These are phyloP conservation scores for Apiospora phragmitis DNA, from an alignment of 2,329 filamentous ascomycete species.

Conservation along the genomic window DNA sequence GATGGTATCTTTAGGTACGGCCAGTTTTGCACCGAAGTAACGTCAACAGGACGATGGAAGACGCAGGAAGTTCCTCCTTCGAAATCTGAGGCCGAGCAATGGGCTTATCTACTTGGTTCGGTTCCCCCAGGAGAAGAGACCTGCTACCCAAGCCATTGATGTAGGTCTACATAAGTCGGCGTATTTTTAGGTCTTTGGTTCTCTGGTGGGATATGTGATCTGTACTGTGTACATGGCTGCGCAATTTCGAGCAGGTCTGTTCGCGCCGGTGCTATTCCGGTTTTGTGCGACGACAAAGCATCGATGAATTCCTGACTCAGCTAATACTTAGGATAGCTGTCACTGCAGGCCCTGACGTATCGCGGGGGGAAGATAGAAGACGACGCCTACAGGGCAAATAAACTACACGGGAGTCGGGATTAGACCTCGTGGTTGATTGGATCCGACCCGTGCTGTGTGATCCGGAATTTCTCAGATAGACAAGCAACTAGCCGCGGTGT, in stretches of 20 bases:
- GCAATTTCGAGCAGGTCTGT: conserved; percentile 3
- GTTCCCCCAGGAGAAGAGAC: not conserved
- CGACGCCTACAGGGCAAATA: conserved; percentile 18
- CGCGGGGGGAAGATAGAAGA: conserved; percentile 17
- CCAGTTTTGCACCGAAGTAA: not conserved
- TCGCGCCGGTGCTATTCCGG: not conserved
- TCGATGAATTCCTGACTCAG: conserved; percentile 21
- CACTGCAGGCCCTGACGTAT: conserved; percentile 22
- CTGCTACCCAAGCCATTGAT: not conserved
- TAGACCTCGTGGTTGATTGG: conserved; percentile 26
- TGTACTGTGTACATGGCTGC: not conserved
- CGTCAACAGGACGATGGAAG: not conserved
- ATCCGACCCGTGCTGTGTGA: conserved; percentile 20
- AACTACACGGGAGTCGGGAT: conserved; percentile 25
- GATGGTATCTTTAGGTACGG: not conserved
- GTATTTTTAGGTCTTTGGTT: not conserved
- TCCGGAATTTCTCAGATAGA: conserved; percentile 22
- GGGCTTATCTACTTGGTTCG: not conserved
- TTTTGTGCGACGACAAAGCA: conserved; percentile 4
- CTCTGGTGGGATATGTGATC: not conserved
- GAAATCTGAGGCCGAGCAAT: not conserved
- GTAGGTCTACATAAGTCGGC: not conserved
- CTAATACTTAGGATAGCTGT: conserved; percentile 22
- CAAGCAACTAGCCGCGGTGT: conserved; percentile 26
- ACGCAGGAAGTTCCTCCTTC: not conserved